Percentiles rank a stretch among this genome's conserved stretches.
Conservation (phyloP, 139 green algal species). For the Tetradesmus obliquus region DNA sequence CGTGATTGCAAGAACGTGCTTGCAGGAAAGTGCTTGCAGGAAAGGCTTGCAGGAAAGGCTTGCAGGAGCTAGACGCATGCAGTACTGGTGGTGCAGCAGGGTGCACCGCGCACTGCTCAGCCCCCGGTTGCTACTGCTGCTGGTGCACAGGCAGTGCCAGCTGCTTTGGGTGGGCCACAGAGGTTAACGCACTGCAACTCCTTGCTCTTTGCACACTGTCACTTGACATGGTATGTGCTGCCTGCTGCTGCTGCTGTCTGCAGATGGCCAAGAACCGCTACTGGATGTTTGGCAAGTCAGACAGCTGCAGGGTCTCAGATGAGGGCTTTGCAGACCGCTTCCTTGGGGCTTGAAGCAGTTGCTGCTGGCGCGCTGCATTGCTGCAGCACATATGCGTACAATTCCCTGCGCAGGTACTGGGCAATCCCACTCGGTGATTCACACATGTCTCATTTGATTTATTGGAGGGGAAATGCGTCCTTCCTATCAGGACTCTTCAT, state of each 20-base stretch:
- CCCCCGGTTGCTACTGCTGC: background rate
- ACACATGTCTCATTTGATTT: no score
- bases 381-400: no score
- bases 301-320: slow-evolving; percentile 66
- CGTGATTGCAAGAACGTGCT: background rate
- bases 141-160: no score
- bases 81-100: background rate
- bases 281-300: slow-evolving; percentile 68
- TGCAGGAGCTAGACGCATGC: background rate
- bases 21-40: background rate
- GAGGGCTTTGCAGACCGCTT: slow-evolving; percentile 53
- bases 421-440: no score
- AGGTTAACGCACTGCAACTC: no score
- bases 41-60: background rate
- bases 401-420: no score
- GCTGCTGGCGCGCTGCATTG: no score
- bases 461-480: no score
- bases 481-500: no score
- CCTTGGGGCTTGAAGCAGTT: slow-evolving; percentile 43
- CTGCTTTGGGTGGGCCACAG: no score
- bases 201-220: no score
- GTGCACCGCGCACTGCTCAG: background rate
- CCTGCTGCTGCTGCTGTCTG: background rate
- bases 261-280: slow-evolving; percentile 72
- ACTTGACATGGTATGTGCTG: background rate